These are phyloP conservation scores for Lepiota brunneoincarnata DNA, from an alignment of 768 basidiomycete species.

Conservation along the genomic window DNA sequence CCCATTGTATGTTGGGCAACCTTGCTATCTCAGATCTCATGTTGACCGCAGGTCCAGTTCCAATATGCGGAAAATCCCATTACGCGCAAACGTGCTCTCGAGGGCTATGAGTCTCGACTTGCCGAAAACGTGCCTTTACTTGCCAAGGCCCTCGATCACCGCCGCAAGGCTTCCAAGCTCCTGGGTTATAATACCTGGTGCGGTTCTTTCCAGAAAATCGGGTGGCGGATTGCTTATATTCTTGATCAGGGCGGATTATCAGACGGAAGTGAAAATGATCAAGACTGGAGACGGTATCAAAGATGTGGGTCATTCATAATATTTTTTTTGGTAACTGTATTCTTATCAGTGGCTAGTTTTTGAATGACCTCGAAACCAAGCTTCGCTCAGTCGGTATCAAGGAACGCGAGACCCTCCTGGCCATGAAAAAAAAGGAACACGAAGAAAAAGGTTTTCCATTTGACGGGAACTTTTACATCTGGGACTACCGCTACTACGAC, in stretches of 20 bases:
- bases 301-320: constrained; percentile 37
- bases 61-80: constrained; percentile 73
- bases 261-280: constrained; percentile 85
- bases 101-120: constrained; percentile 69
- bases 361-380: constrained; percentile 72
- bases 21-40: neutral
- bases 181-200: constrained; percentile 74
- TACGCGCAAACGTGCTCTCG: constrained; percentile 64
- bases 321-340: neutral
- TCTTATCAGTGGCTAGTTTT: constrained; percentile 48
- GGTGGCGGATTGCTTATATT: neutral
- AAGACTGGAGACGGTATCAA: constrained; percentile 63
- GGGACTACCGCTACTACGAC: constrained; percentile 83
- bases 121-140: constrained; percentile 70
- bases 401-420: constrained; percentile 66
- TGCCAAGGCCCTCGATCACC: constrained; percentile 63
- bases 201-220: neutral
- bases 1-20: constrained; percentile 51
- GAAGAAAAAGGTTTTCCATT: constrained; percentile 55
- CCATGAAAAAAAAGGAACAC: constrained; percentile 75
- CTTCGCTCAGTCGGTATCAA: constrained; percentile 68
- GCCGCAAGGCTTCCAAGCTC: constrained; percentile 64
- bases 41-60: constrained; percentile 44
- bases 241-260: constrained; percentile 61
- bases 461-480: constrained; percentile 74